phyloP scores from a whole-genome alignment of 2,329 filamentous ascomycete genomes.

The Rutstroemia sp. region DNA sequence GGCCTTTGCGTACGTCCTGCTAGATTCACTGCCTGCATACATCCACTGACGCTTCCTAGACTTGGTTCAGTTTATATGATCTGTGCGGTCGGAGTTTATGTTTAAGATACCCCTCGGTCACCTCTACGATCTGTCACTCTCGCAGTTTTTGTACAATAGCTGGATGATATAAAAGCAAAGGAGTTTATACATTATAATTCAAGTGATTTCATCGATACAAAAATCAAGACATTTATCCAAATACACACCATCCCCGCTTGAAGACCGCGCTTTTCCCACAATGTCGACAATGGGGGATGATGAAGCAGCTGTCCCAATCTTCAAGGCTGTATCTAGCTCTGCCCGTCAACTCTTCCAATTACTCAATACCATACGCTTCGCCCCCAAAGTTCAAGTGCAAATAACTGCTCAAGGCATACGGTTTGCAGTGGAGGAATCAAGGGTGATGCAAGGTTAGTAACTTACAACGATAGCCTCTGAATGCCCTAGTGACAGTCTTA shows the following conservation, averaged over 20 bases:
- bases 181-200: conserved; percentile 12
- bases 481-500: conserved; percentile 23
- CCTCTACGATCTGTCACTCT: conserved; percentile 18
- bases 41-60: conserved; percentile 38
- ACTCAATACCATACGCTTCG: conserved; percentile 50
- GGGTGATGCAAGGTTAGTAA: conserved; percentile 77
- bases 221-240: not conserved
- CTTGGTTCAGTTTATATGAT: conserved; percentile 98
- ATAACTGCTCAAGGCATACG: conserved; percentile 80
- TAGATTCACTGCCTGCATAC: not conserved
- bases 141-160: conserved; percentile 28
- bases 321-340: conserved; percentile 70
- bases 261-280: conserved; percentile 1
- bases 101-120: conserved; percentile 42
- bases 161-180: conserved; percentile 26
- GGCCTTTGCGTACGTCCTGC: conserved; percentile 70
- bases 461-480: too few relatives aligned
- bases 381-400: conserved; percentile 53
- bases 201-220: conserved; percentile 15
- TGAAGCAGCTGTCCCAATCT: conserved; percentile 42
- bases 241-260: not conserved
- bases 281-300: conserved; percentile 25
- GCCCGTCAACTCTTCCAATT: conserved; percentile 65
- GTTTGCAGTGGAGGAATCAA: conserved; percentile 80
- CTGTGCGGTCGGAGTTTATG: conserved; percentile 97